phyloP scores from a whole-genome alignment of 129 eudicot genomes.

The Cynara cardunculus region DNA sequence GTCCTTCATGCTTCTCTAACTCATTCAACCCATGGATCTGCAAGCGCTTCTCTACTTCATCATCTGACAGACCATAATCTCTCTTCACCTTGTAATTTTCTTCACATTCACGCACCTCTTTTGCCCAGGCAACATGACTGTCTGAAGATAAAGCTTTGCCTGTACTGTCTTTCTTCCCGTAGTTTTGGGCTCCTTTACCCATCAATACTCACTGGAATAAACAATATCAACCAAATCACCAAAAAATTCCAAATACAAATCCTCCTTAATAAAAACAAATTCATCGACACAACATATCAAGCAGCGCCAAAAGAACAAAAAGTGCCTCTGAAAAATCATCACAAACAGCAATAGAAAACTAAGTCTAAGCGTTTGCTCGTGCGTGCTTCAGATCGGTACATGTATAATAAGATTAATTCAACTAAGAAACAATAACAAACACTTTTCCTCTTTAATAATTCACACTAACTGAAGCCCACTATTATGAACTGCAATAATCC shows the following conservation, averaged over 20 bases:
- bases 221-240: not conserved
- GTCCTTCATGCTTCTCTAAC: conserved; percentile 77
- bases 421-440: not conserved
- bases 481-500: not conserved
- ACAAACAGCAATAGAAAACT: not conserved
- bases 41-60: conserved; percentile 52
- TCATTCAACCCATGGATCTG: conserved; percentile 61
- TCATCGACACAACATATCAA: not conserved
- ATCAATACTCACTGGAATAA: not conserved
- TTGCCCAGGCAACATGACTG: conserved; percentile 59
- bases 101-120: conserved; percentile 71
- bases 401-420: not conserved
- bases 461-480: not conserved
- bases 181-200: conserved; percentile 52
- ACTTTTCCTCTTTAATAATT: not conserved
- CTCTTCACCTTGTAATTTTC: conserved; percentile 48
- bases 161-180: conserved; percentile 40
- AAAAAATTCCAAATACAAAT: conserved; percentile 15
- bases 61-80: conserved; percentile 47
- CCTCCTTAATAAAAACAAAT: not conserved
- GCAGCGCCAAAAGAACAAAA: not conserved
- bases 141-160: conserved; percentile 23
- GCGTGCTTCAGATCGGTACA: not conserved
- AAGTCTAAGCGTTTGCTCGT: not conserved
- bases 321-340: not conserved